Evolutionary conservation across 306 rosid species (phyloP).

Genomic region (Pueraria montana): DNA sequence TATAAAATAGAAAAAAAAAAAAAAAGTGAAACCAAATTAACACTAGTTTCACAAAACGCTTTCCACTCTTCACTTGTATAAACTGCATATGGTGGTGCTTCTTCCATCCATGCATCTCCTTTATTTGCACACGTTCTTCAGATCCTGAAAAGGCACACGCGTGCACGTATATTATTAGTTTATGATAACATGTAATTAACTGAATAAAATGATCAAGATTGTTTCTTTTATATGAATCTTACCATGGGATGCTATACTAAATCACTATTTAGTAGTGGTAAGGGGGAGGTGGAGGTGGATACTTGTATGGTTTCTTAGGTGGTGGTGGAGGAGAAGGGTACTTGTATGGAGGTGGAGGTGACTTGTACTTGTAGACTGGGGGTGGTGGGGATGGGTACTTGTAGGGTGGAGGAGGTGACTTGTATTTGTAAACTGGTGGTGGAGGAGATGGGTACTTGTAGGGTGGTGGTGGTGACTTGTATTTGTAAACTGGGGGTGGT

Average conservation of each 20-base stretch:
- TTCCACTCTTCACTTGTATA: background rate
- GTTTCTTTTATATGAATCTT: too few species aligned
- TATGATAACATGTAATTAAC: background rate
- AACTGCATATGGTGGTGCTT: background rate
- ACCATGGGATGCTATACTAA: too few species aligned
- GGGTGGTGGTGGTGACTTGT: slow-evolving; percentile 14
- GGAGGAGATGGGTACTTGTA: slow-evolving; percentile 9
- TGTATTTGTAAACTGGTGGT: slow-evolving; percentile 53
- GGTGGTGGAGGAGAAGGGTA: too few species aligned
- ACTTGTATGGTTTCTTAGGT: slow-evolving; percentile 3
- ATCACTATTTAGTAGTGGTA: slow-evolving; percentile 68
- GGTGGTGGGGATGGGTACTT: slow-evolving; percentile 3
- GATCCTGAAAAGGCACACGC: background rate
- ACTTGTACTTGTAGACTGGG: too few species aligned
- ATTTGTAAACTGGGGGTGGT: slow-evolving; percentile 36
- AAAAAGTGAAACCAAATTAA: slow-evolving; percentile 4
- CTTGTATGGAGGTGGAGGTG: too few species aligned
- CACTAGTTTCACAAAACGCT: background rate
- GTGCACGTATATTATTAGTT: background rate
- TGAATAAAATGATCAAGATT: too few species aligned
- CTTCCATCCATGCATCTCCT: background rate
- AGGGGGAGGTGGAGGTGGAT: slow-evolving; percentile 39
- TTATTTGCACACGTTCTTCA: slow-evolving; percentile 20
- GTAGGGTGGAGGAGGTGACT: too few species aligned
- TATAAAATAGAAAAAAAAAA: background rate